Percentiles rank a stretch among this genome's conserved stretches.
These are phyloP conservation scores for Astrothelium subdiscretum DNA, from an alignment of 495 filamentous ascomycete species.

Conservation along the genomic window DNA sequence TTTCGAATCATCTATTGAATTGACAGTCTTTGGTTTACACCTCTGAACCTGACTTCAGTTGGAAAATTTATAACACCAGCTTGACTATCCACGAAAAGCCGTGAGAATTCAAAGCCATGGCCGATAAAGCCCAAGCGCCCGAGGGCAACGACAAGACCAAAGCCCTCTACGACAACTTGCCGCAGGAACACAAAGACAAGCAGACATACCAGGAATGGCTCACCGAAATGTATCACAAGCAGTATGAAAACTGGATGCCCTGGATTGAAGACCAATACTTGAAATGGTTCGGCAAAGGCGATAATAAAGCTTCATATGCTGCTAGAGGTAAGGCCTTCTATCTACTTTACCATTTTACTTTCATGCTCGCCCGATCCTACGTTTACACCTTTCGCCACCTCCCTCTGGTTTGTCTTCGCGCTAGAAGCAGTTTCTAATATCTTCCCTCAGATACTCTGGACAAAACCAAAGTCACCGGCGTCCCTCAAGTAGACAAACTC, in stretches of 20 bases:
- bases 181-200: slow-evolving; percentile 15
- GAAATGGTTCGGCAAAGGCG: slow-evolving; percentile 50
- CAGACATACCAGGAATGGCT: slow-evolving; percentile 37
- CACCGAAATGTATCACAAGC: slow-evolving; percentile 46
- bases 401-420: no score
- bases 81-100: neutral
- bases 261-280: slow-evolving; percentile 66
- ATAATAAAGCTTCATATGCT: slow-evolving; percentile 59
- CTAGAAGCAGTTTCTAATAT: no score
- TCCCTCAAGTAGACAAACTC: slow-evolving; percentile 48
- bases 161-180: slow-evolving; percentile 15
- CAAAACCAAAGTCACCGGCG: slow-evolving; percentile 53
- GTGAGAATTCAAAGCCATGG: neutral
- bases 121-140: slow-evolving; percentile 13
- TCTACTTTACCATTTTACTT: neutral
- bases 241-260: slow-evolving; percentile 63
- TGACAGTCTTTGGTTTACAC: no score
- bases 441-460: slow-evolving; percentile 44
- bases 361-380: neutral
- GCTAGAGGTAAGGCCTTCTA: slow-evolving; percentile 39
- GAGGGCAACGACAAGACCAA: slow-evolving; percentile 21
- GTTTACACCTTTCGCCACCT: neutral
- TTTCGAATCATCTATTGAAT: no score
- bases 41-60: no score
- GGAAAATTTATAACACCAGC: no score